Evolutionary conservation across 2,329 filamentous ascomycete species (phyloP), one percentile per base, ranked within the genome.

Genomic region (Xylaria sp.): DNA sequence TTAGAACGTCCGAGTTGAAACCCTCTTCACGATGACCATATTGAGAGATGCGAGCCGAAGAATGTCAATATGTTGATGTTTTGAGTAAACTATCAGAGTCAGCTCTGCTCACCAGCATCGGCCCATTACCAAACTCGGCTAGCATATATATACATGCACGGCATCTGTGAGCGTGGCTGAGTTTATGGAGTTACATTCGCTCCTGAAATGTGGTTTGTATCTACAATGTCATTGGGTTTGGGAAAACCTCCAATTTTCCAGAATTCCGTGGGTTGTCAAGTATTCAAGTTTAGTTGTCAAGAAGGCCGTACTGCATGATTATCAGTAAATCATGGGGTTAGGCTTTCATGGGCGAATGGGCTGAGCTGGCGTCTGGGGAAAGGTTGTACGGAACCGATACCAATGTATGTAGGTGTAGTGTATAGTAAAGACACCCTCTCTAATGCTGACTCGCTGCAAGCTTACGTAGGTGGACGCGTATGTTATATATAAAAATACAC

Each of bases 381-480:
- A 55, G 13, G 52, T 18, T 10, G 23, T 2, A 7, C 18, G 39
- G 36, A 55, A 8, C 3, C 2, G 31, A 13, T 54, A 3, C 33
- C 8, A 15, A 33, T 9, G 10, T 7, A 49, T 1, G 20, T 3
- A 28, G 28, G 3, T 28, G 28, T 28, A 28, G 28, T 28, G 28
- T 28, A 28, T 20, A 23, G 46, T 48, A 8, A 20, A 48, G 28
- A 33, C 7, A 2, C 1, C 49, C 25, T 10, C 25, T n/a, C 25
- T 7, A 18, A 55, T 12, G 28, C 55, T 43, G 36, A 43, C 39
- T 31, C 15, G 56, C 54, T 57, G 64, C 58, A 52, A 18, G 67
- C 67, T 70, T 51, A 70, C 65, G 68, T 70, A 48, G 55, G 23
- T 8, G 41, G 68, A 64, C 68, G 68, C 68, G 68, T 68, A 65